phyloP scores from a whole-genome alignment of 495 filamentous ascomycete genomes.

The Thozetella sp. region DNA sequence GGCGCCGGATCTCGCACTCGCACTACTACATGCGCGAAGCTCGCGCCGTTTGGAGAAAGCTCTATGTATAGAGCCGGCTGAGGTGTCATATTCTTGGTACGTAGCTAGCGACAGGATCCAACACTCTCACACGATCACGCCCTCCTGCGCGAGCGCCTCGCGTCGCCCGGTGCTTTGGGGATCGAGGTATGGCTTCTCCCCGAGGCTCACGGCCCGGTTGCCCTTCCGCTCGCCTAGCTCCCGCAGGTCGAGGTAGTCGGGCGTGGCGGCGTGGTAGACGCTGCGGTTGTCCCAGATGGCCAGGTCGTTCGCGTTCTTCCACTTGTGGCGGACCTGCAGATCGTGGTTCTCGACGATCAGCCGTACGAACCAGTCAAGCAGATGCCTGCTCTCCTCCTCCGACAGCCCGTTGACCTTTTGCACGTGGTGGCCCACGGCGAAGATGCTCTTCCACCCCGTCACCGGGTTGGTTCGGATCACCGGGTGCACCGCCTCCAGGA shows the following conservation, averaged over 20 bases:
- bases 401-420: conserved; percentile 67
- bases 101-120: too few species aligned
- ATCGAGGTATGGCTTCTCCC: conserved; percentile 73
- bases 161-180: conserved; percentile 57
- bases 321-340: conserved; percentile 71
- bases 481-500: conserved; percentile 60
- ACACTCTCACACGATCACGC: neutral
- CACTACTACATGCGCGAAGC: too few species aligned
- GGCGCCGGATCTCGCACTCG: too few species aligned
- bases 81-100: too few species aligned
- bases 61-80: too few species aligned
- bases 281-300: conserved; percentile 84
- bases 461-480: conserved; percentile 73
- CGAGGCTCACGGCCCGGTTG: conserved; percentile 64
- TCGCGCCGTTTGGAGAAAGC: too few species aligned
- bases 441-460: conserved; percentile 71
- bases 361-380: conserved; percentile 64
- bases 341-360: conserved; percentile 79
- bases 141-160: conserved; percentile 45
- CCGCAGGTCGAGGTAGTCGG: conserved; percentile 59
- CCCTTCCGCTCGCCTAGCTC: conserved; percentile 62
- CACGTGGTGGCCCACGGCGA: conserved; percentile 65
- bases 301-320: conserved; percentile 62
- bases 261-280: conserved; percentile 71
- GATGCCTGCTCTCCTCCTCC: conserved; percentile 61